phyloP scores from a whole-genome alignment of 768 basidiomycete genomes.

The Mycena amicta region DNA sequence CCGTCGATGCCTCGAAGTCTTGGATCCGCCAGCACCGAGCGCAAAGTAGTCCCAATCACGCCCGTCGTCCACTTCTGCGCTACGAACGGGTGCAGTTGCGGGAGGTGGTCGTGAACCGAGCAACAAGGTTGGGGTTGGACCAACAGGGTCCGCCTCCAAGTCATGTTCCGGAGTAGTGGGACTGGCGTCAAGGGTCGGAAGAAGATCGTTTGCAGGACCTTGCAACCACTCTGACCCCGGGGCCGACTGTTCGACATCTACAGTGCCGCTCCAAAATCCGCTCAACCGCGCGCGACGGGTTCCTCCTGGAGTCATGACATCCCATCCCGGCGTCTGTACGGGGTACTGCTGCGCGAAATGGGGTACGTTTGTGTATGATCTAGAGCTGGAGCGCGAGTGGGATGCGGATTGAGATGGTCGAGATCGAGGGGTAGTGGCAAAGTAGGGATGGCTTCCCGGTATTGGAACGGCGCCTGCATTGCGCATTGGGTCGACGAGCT shows the following conservation, averaged over 20 bases:
- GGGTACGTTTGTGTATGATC: constrained; percentile 8
- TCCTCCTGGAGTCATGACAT: constrained; percentile 48
- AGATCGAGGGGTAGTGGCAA: constrained; percentile 1
- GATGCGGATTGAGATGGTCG: constrained; percentile 17
- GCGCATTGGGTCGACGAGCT: constrained; percentile 89
- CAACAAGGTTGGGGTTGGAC: background rate
- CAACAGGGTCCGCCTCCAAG: background rate
- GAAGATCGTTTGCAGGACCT: background rate
- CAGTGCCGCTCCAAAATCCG: constrained; percentile 80
- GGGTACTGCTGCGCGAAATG: background rate
- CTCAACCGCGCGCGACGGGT: constrained; percentile 59
- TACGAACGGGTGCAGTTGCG: constrained; percentile 26
- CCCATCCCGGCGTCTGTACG: constrained; percentile 21
- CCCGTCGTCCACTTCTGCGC: background rate
- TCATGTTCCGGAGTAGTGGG: constrained; percentile 5
- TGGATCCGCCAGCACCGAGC: background rate
- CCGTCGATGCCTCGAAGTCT: background rate
- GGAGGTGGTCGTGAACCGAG: constrained; percentile 17
- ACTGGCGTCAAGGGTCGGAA: constrained; percentile 20
- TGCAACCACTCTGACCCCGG: constrained; percentile 11
- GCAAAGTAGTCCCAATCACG: constrained; percentile 11
- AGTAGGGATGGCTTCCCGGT: constrained; percentile 58
- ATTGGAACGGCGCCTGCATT: constrained; percentile 61
- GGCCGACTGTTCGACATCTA: constrained; percentile 53
- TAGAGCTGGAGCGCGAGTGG: constrained; percentile 10